Evolutionary conservation across 148 eudicot species (phyloP), one percentile per base, ranked within the genome.

Genomic region (Silene latifolia): DNA sequence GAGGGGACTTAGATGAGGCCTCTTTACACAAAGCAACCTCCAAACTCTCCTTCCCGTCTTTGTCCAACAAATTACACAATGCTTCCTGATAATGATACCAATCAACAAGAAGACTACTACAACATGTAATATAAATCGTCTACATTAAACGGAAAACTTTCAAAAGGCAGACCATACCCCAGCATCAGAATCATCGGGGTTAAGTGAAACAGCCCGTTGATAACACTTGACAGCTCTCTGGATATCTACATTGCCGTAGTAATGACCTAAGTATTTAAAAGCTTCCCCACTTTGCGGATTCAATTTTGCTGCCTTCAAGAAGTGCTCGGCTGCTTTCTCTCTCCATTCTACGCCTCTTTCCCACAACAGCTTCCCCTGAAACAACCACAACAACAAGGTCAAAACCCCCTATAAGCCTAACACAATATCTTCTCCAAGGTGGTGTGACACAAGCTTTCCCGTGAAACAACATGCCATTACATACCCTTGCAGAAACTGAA

Each of bases 171-270:
- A 63, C n/a, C 86, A 23, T 75, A 89, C 98, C 92, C 99, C 99
- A 3, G 97, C 80, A 68, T 80, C 74, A 6, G 86, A 88, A 77
- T 95, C 94, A 67, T 89, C 85, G 0, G 99, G 98, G 72, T 77
- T 67, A 76, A 95, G 88, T 7, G 88, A 69, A 61, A 95, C 82
- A n/a, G 98, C 99, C 68, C 98, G 86, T 79, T 92, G 92, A 77
- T 95, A 95, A 78, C 99, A 92, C 86, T 90, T 92, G 80, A 89
- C 77, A 86, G 99, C 94, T 80, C 99, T 88, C 66, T 85, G 92
- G 60, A 79, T 73, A 77, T 95, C 99, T 32, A 80, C 74, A 63
- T 54, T 79, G 25, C 82, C 78, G 72, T 95, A 95, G 71, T 92
- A 95, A 83, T 92, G 88, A 14, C 98, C 99, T 76, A 95, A 83